Percentiles rank a stretch among this genome's conserved stretches.
These are phyloP conservation scores for Zea mays DNA, from an alignment of 176 grass and related monocot species.

Conservation along the genomic window DNA sequence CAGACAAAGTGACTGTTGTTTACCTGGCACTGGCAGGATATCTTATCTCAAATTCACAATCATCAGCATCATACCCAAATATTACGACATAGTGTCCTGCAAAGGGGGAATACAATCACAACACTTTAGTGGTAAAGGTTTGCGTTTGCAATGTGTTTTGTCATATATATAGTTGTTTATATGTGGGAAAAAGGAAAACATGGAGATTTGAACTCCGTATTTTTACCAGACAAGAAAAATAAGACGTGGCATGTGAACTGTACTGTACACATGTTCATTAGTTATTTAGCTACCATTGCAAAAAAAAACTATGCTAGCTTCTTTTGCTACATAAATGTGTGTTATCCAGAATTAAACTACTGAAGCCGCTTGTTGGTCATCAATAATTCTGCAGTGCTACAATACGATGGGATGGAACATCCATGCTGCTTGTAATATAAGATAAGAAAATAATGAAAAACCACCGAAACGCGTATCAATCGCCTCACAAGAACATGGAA, in stretches of 20 bases:
- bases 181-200: not conserved
- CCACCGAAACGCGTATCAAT: too few species aligned
- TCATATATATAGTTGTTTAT: not conserved
- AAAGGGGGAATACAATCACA: conserved; percentile 30
- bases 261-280: conserved; percentile 13
- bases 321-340: not conserved
- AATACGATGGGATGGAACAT: not conserved
- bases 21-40: conserved; percentile 96
- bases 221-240: conserved; percentile 11
- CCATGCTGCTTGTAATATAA: not conserved
- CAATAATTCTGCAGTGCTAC: not conserved
- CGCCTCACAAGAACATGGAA: too few species aligned
- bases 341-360: not conserved
- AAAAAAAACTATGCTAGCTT: not conserved
- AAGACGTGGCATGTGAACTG: conserved; percentile 19
- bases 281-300: not conserved
- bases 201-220: not conserved
- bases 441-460: conserved; percentile 11
- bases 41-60: conserved; percentile 95
- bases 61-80: conserved; percentile 87
- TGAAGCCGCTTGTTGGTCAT: not conserved
- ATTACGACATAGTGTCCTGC: conserved; percentile 94
- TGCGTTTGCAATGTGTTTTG: not conserved
- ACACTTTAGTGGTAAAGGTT: not conserved
- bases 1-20: not conserved